Evolutionary conservation across 257 asterid genomes (phyloP).

Genomic region (Solanum commersonii): DNA sequence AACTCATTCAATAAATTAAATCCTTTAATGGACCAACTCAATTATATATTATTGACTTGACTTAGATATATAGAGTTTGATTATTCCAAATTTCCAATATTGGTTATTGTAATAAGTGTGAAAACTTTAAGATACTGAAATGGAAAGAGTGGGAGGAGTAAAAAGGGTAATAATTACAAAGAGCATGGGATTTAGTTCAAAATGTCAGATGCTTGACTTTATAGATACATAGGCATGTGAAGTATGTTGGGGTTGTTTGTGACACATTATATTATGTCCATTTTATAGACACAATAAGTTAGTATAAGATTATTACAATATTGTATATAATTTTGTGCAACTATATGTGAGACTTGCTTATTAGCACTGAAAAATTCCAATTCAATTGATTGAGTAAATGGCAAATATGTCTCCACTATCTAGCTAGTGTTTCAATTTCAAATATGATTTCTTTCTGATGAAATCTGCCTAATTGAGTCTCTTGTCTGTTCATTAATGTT

Average conservation of each 20-base stretch:
- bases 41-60: too few species aligned
- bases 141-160: background rate
- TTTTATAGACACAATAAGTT: slow-evolving; percentile 1
- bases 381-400: background rate
- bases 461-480: background rate
- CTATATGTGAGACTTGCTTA: background rate
- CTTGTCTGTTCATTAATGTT: background rate
- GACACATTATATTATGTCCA: background rate
- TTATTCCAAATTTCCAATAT: background rate
- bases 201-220: slow-evolving; percentile 31
- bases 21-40: too few species aligned
- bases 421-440: background rate
- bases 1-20: too few species aligned
- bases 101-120: background rate
- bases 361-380: background rate
- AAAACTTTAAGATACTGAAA: background rate
- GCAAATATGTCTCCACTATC: background rate
- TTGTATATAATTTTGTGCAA: background rate
- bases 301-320: background rate
- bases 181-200: slow-evolving; percentile 2
- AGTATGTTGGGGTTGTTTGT: slow-evolving; percentile 3
- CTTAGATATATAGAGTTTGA: too few species aligned
- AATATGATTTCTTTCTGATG: background rate
- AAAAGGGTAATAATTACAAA: background rate
- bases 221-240: slow-evolving; percentile 30